A percentile compares a stretch with the other conserved stretches of the same genome.
phyloP scores from a whole-genome alignment of 768 basidiomycete species.

The Psilocybe cubensis region DNA sequence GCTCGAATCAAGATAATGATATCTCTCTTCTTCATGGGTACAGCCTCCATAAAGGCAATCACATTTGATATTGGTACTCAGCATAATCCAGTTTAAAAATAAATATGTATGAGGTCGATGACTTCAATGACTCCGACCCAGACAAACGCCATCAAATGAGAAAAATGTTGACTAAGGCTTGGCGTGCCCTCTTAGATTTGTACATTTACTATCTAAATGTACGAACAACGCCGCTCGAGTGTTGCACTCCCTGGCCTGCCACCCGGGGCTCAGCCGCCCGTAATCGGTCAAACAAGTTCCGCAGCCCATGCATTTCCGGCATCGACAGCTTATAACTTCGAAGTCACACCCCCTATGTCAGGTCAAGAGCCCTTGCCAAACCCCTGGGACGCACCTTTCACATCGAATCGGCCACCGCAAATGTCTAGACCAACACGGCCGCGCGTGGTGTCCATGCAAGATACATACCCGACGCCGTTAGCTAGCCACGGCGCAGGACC shows the following conservation, averaged over 20 bases:
- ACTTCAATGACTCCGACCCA: neutral
- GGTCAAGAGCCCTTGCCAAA: slow-evolving; percentile 1
- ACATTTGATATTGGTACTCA: neutral
- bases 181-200: neutral
- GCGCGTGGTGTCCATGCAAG: slow-evolving; percentile 35
- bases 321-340: slow-evolving; percentile 1
- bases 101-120: neutral
- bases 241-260: slow-evolving; percentile 17
- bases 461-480: slow-evolving; percentile 20
- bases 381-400: slow-evolving; percentile 1
- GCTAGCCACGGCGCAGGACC: neutral
- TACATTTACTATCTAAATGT: slow-evolving; percentile 11
- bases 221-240: slow-evolving; percentile 7
- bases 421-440: slow-evolving; percentile 26
- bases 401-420: neutral
- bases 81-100: neutral
- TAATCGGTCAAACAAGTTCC: slow-evolving; percentile 4
- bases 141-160: neutral
- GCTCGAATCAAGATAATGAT: too few relatives aligned
- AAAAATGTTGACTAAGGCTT: neutral
- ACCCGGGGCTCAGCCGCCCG: slow-evolving; percentile 24
- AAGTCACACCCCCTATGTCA: slow-evolving; percentile 4
- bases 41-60: neutral
- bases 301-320: neutral
- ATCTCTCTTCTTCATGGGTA: too few relatives aligned